Evolutionary conservation across 2,329 filamentous ascomycete genomes (phyloP), one percentile per base, ranked within the genome.

Genomic region (Trichoderma pleuroti): DNA sequence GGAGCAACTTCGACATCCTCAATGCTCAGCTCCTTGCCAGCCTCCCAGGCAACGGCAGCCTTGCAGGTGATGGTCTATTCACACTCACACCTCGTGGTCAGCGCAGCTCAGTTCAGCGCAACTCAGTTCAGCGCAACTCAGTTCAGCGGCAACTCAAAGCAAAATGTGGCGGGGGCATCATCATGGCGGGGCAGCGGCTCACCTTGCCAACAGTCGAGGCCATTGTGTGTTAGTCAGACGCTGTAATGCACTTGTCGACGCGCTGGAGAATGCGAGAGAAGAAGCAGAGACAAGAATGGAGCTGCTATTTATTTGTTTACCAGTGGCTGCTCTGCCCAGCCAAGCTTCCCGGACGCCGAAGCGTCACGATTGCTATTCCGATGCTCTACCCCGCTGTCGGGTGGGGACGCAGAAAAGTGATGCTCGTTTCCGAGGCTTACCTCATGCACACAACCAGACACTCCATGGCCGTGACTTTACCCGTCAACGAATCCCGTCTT

Each of bases 1-100:
- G 95, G 92, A 67, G 87, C 89, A 75, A 99, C 96, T 84, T 98
- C 94, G 77, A 99, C 87, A 76, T 97, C 93, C 84, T 99, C 96
- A 76, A 98, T 88, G 77, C 86, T 90, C 74, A 99, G 88, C 76
- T 93, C 91, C 85, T 97, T 93, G 80, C 92, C 94, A 61, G 96
- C 94, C 83, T 94, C 95, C 96, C 96, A 99, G 81, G 96, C 96
- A 74, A 99, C 92, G 78, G 96, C 96, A 76, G 96, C 96, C 91
- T 96, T 95, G 89, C 94, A 98, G 78, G 91, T 97, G 81, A 97
- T 97, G 77, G 93, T 93, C 93, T 98, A 77, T 5, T 24, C 59
- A 18, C 46, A 49, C 46, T 36, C 24, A 16, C 34, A 36, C 34
- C 7, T 16, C 18, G 39, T 60, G 24, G 26, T 71, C 52, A 71